Percentiles rank a stretch among this genome's conserved stretches.
phyloP scores from a whole-genome alignment of 805 yeast species.

The Metschnikowia drakensbergensis region DNA sequence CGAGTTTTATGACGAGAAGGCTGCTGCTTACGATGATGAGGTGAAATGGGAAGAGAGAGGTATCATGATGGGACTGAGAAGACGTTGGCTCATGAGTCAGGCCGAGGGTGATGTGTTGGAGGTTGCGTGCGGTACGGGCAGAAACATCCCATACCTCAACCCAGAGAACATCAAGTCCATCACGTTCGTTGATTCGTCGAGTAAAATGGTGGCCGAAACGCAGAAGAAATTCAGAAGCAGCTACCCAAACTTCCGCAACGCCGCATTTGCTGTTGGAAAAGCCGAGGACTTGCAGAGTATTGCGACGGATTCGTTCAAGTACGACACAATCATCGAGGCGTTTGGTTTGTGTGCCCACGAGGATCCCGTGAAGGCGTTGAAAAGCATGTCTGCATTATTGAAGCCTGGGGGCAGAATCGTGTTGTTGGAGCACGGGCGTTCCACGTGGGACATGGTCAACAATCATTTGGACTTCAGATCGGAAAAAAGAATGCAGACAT shows the following conservation, averaged over 20 bases:
- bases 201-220: conserved; percentile 80
- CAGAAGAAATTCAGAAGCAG: conserved; percentile 64
- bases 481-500: conserved; percentile 73
- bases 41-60: conserved; percentile 71
- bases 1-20: conserved; percentile 69
- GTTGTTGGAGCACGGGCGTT: conserved; percentile 89
- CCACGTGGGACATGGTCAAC: conserved; percentile 74
- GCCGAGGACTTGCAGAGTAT: conserved; percentile 76
- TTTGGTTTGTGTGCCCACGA: conserved; percentile 96
- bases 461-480: conserved; percentile 78
- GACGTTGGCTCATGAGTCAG: conserved; percentile 77
- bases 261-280: conserved; percentile 83
- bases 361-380: conserved; percentile 80
- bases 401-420: conserved; percentile 89
- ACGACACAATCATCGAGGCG: conserved; percentile 90
- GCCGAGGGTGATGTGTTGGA: conserved; percentile 87
- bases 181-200: conserved; percentile 82
- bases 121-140: conserved; percentile 94
- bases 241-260: conserved; percentile 66
- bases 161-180: conserved; percentile 55
- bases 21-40: conserved; percentile 74
- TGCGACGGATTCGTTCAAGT: conserved; percentile 51
- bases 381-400: conserved; percentile 66
- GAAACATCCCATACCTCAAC: conserved; percentile 76
- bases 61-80: conserved; percentile 55